These are phyloP conservation scores for Ganoderma meredithae DNA, from an alignment of 1,284 basidiomycete genomes.

Conservation along the genomic window DNA sequence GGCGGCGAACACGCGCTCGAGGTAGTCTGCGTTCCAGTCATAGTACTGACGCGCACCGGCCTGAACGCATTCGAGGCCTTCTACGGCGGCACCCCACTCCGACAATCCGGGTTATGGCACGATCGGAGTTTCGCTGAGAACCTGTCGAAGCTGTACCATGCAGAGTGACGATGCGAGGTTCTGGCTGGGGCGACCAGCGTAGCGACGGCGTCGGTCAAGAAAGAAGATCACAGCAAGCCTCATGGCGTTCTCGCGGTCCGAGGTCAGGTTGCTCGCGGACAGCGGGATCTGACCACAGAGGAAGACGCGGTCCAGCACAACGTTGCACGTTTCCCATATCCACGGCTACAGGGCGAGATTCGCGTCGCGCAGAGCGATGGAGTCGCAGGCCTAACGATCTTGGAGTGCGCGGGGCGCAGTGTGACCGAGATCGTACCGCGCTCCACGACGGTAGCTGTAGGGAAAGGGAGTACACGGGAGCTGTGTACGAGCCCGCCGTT, in stretches of 20 bases:
- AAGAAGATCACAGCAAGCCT: background rate
- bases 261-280: background rate
- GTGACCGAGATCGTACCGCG: background rate
- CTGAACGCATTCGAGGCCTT: background rate
- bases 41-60: background rate
- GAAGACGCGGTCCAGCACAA: background rate
- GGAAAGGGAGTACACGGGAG: no score
- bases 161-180: background rate
- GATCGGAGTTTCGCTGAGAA: background rate
- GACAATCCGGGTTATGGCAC: background rate
- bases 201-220: background rate
- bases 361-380: background rate
- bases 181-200: background rate
- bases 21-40: background rate
- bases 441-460: background rate
- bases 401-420: background rate
- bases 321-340: conserved; percentile 1
- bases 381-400: background rate
- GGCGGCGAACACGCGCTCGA: background rate
- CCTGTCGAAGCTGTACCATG: background rate
- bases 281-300: background rate
- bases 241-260: background rate
- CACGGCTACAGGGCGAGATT: background rate
- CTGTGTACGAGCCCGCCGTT: no score
- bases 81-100: background rate